Evolutionary conservation across 2,329 filamentous ascomycete genomes (phyloP), one percentile per base, ranked within the genome.

Genomic region (Xylariaceae sp.): DNA sequence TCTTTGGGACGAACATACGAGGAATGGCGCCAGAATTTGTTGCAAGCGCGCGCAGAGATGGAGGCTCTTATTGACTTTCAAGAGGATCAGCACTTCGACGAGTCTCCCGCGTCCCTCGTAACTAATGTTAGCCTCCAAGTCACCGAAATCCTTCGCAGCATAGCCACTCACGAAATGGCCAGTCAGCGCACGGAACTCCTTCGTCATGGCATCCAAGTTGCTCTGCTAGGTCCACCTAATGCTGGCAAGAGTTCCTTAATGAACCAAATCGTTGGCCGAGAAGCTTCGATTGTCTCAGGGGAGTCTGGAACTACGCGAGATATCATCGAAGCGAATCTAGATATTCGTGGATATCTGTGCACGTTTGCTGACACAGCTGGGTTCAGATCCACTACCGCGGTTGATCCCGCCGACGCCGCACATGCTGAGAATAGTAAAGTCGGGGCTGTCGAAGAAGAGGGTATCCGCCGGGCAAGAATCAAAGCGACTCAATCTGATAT

Each of bases 1-100:
- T 72, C 77, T 0, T 76, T 97, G 12, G 84, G 89, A 0, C 77
- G 79, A 53, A 84, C 84, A 16, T 99, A 99, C 68, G 91, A 97
- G 60, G 64, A 64, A 10, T 99, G 94, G 94, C 84, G 93, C 22
- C 75, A 82, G 57, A 78, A 84, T 58, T 73, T 99, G 16, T 75
- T 97, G 6, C 79, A 87, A 56, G 92, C 92, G 10, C 83, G 94
- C 2, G 94, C 90, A 10, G 92, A 97, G 72, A 79, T 99, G 38
- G 94, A 99, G 71, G 94, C 94, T 0, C 73, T 99, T 60, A 97
- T 99, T 56, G 94, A 99, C 71, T 99, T 99, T 68, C 88, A 90
- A 1, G 94, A 99, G 69, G 94, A 97, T 64, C 93, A 99, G 71
- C 89, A 97, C 73, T 96, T 99, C 64, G 92, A 97, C 61, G 91